phyloP scores from a whole-genome alignment of 257 asterid genomes.

The Lavandula angustifolia region DNA sequence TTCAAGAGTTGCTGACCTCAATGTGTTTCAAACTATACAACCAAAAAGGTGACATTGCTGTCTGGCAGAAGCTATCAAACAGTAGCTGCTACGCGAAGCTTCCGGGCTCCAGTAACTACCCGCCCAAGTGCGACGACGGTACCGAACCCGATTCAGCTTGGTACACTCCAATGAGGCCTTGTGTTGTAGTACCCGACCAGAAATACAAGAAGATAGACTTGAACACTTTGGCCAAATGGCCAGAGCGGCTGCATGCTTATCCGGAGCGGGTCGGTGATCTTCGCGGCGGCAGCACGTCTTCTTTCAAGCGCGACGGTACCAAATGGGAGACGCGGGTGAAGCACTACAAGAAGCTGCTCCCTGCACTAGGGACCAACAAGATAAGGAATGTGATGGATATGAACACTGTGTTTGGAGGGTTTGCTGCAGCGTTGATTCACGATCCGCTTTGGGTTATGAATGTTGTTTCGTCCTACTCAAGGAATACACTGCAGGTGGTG shows the following conservation, averaged over 20 bases:
- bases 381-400: conserved; percentile 56
- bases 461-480: conserved; percentile 46
- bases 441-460: conserved; percentile 56
- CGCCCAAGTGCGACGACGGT: conserved; percentile 52
- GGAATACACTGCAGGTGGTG: conserved; percentile 45
- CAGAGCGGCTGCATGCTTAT: conserved; percentile 38
- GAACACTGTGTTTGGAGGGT: conserved; percentile 51
- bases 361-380: conserved; percentile 45
- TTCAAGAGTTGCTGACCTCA: conserved; percentile 47
- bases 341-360: conserved; percentile 49
- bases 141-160: conserved; percentile 63
- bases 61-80: conserved; percentile 52
- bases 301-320: conserved; percentile 42
- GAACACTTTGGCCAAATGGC: conserved; percentile 51
- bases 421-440: conserved; percentile 46
- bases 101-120: conserved; percentile 40
- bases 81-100: conserved; percentile 49
- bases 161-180: conserved; percentile 66
- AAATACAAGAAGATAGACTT: conserved; percentile 36
- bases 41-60: conserved; percentile 53
- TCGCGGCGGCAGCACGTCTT: conserved; percentile 44
- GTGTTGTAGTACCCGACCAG: conserved; percentile 44
- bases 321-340: conserved; percentile 44
- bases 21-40: conserved; percentile 55
- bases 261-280: conserved; percentile 51